Conservation (phyloP, 257 asterid genomes). For the Solanum pimpinellifolium region DNA sequence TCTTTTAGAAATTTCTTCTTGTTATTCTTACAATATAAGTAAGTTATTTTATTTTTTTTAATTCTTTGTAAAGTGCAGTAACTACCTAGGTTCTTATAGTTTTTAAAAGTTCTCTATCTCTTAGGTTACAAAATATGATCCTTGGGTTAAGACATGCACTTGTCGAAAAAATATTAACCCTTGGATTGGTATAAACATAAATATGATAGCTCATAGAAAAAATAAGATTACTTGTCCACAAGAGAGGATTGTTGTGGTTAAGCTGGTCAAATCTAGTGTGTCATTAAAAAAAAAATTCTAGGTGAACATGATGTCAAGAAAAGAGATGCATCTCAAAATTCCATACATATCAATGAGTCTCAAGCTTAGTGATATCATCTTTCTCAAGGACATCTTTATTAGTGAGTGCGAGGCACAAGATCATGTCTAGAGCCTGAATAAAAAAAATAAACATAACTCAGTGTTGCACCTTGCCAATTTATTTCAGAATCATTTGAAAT, state of each 20-base stretch:
- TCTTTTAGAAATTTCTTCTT: neutral
- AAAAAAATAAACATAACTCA: too few relatives aligned
- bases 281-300: too few relatives aligned
- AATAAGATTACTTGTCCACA: neutral
- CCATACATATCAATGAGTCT: neutral
- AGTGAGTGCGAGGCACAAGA: neutral
- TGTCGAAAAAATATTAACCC: too few relatives aligned
- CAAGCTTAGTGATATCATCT: neutral
- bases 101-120: neutral
- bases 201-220: neutral
- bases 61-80: too few relatives aligned
- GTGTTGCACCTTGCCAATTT: too few relatives aligned
- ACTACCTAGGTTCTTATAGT: too few relatives aligned
- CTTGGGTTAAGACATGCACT: neutral
- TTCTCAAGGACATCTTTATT: neutral
- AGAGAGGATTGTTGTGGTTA: neutral
- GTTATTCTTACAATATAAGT: neutral
- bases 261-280: neutral
- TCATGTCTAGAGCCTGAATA: neutral
- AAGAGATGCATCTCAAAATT: too few relatives aligned
- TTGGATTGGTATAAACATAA: neutral
- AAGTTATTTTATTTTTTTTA: too few relatives aligned
- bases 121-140: neutral
- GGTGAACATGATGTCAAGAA: neutral
- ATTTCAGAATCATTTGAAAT: too few relatives aligned